Evolutionary conservation across 192 early-diverging fungal species (phyloP).

Genomic region (Powellomyces hirtus): DNA sequence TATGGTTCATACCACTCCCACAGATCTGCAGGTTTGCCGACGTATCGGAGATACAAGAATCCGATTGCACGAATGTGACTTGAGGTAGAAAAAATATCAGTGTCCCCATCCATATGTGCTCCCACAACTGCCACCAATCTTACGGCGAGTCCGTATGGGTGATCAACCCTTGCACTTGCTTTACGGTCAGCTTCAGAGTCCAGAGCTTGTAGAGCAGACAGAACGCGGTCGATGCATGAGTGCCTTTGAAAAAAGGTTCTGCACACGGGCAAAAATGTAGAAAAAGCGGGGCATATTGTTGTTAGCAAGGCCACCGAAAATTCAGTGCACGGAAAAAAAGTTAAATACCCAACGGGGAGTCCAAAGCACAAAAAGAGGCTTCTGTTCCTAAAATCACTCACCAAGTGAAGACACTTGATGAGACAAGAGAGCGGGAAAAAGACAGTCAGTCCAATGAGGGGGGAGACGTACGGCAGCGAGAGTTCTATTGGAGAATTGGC

Average conservation of each 20-base stretch:
- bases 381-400: slow-evolving; percentile 18
- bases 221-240: slow-evolving; percentile 75
- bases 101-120: too few species aligned
- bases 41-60: slow-evolving; percentile 79
- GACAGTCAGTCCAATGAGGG: too few species aligned
- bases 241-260: slow-evolving; percentile 81
- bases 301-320: not conserved
- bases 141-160: slow-evolving; percentile 76
- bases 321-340: not conserved
- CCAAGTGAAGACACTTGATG: slow-evolving; percentile 33
- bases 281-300: slow-evolving; percentile 1
- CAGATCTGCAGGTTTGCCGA: slow-evolving; percentile 69
- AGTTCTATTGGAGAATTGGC: too few species aligned
- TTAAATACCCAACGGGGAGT: slow-evolving; percentile 19
- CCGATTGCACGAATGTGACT: slow-evolving; percentile 76
- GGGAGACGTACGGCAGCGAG: too few species aligned
- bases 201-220: slow-evolving; percentile 82
- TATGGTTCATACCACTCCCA: slow-evolving; percentile 80
- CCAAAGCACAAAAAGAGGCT: not conserved
- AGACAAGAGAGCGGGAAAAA: too few species aligned
- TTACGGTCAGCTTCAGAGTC: slow-evolving; percentile 71
- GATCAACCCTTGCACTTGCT: slow-evolving; percentile 75
- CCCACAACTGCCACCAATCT: too few species aligned
- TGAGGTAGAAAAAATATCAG: not conserved
- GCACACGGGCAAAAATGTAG: not conserved